Evolutionary conservation across 495 filamentous ascomycete species (phyloP).

Genomic region (Choiromyces venosus): DNA sequence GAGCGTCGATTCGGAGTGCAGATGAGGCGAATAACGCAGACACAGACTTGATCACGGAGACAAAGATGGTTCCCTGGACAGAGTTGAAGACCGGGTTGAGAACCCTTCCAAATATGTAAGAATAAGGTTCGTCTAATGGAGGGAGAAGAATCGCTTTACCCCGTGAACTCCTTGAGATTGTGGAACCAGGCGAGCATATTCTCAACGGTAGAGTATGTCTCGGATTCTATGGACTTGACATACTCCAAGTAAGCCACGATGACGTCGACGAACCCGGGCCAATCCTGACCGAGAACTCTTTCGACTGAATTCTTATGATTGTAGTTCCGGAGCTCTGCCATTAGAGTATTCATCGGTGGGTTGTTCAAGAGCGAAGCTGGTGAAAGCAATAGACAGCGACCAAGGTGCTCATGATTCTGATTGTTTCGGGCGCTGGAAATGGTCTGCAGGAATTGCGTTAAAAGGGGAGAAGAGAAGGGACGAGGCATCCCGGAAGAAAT

Average conservation of each 20-base stretch:
- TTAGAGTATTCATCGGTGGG: slow-evolving; percentile 25
- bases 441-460: slow-evolving; percentile 26
- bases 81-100: slow-evolving; percentile 71
- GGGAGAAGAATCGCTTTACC: slow-evolving; percentile 5
- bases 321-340: slow-evolving; percentile 24
- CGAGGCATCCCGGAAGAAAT: slow-evolving; percentile 4
- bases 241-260: slow-evolving; percentile 33
- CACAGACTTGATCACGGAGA: slow-evolving; percentile 71
- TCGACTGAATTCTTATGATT: slow-evolving; percentile 13
- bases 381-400: slow-evolving; percentile 23
- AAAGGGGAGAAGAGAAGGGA: slow-evolving; percentile 12
- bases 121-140: neutral
- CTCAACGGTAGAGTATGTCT: slow-evolving; percentile 15
- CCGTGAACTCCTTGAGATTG: slow-evolving; percentile 28
- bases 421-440: slow-evolving; percentile 18
- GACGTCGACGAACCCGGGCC: slow-evolving; percentile 35
- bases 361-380: slow-evolving; percentile 24
- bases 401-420: slow-evolving; percentile 21
- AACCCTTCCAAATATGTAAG: slow-evolving; percentile 6
- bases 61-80: slow-evolving; percentile 68
- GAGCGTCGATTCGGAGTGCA: slow-evolving; percentile 24
- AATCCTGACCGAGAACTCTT: slow-evolving; percentile 31
- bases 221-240: slow-evolving; percentile 16
- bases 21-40: slow-evolving; percentile 55
- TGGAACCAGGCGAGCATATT: slow-evolving; percentile 20